Evolutionary conservation across 306 rosid species (phyloP), one percentile per base, ranked within the genome.

Genomic region (Nissolia schottii): DNA sequence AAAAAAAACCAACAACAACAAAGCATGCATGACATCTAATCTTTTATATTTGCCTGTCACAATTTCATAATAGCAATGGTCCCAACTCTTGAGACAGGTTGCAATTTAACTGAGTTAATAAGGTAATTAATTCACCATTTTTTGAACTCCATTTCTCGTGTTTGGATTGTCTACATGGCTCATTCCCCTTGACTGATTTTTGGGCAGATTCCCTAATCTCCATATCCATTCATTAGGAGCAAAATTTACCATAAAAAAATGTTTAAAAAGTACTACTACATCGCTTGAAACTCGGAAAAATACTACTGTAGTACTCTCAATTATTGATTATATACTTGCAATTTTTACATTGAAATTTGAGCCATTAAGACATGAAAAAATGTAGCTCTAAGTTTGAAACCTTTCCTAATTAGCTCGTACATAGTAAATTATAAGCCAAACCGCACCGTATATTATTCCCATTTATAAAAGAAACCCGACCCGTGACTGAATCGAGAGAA

Each of bases 401-500:
- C 32, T 29, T 58, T 70, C 64, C 67, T 28, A 71, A n/a, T n/a
- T n/a, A n/a, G n/a, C n/a, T n/a, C n/a, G n/a, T n/a, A n/a, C n/a
- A n/a, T n/a, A n/a, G n/a, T n/a, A n/a, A n/a, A n/a, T n/a, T n/a
- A n/a, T n/a, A n/a, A n/a, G n/a, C n/a, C n/a, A n/a, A n/a, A n/a
- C n/a, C n/a, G n/a, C n/a, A n/a, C n/a, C n/a, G n/a, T n/a, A n/a
- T n/a, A n/a, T n/a, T n/a, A n/a, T n/a, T n/a, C n/a, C n/a, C n/a
- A n/a, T n/a, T n/a, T n/a, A n/a, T n/a, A n/a, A n/a, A n/a, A n/a
- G 46, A 32, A 38, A 50, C 53, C 70, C 70, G 41, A 61, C 70
- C 78, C 70, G 63, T 61, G 53, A 45, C 25, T 56, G 56, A 28
- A 57, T 3, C 7, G 32, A 13, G 49, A 60, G 69, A 8, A 24